These are phyloP conservation scores for Adansonia gregorii DNA, from an alignment of 441 rosid species.

Conservation along the genomic window DNA sequence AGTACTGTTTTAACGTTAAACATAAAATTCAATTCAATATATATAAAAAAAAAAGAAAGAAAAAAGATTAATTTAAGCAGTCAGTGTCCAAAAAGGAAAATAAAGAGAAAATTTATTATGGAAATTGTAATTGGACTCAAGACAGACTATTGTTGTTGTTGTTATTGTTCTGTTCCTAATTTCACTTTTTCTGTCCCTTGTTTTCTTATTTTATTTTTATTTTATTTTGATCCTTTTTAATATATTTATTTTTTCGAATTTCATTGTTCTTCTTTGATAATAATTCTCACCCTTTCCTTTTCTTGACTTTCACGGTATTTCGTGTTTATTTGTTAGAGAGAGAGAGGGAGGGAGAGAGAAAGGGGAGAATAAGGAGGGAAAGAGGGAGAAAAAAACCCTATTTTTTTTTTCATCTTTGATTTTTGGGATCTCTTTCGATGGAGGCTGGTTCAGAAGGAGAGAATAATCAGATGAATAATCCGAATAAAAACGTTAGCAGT, in stretches of 20 bases:
- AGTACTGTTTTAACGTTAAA: neutral
- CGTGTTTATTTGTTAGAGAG: slow-evolving; percentile 19
- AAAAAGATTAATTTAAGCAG: slow-evolving; percentile 1
- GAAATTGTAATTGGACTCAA: slow-evolving; percentile 51
- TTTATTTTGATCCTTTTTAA: neutral
- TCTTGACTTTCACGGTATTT: slow-evolving; percentile 50
- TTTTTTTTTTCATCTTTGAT: slow-evolving; percentile 24
- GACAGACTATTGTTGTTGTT: slow-evolving; percentile 23
- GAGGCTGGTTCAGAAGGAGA: slow-evolving; percentile 69
- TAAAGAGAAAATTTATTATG: slow-evolving; percentile 21
- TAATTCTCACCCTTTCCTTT: slow-evolving; percentile 35
- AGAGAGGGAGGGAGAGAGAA: neutral
- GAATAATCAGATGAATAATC: slow-evolving; percentile 37
- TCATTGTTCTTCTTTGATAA: slow-evolving; percentile 37
- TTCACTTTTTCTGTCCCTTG: slow-evolving; percentile 25
- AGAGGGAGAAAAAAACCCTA: slow-evolving; percentile 50
- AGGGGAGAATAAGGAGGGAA: neutral
- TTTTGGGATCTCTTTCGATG: slow-evolving; percentile 39
- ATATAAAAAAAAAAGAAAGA: neutral
- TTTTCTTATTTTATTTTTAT: slow-evolving; percentile 25
- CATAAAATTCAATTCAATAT: slow-evolving; percentile 16
- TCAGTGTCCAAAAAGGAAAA: neutral
- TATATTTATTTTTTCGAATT: slow-evolving; percentile 17
- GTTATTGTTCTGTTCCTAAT: slow-evolving; percentile 33
- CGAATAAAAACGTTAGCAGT: slow-evolving; percentile 31